Evolutionary conservation across 2,329 filamentous ascomycete species (phyloP), one percentile per base, ranked within the genome.

Genomic region (Clarireedia monteithiana): DNA sequence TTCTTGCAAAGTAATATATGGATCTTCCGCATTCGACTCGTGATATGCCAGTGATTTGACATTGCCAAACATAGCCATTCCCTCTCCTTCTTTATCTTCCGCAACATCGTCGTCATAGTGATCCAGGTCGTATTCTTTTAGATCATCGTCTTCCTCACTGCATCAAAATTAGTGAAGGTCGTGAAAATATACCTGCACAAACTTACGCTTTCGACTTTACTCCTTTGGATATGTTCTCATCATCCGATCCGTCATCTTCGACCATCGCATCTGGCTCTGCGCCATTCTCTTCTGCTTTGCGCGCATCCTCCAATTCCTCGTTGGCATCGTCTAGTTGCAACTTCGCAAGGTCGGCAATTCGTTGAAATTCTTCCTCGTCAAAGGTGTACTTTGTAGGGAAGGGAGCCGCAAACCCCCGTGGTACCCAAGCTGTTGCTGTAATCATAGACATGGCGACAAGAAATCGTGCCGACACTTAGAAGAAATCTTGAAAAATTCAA

Each of bases 41-140:
- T 99, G 91, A 74, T 96, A 99, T 14, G 91, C 88, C 26, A 99
- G 78, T 30, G 89, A 91, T 72, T 94, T 95, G 69, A 95, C 83
- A 69, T 96, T 96, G 68, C 91, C 91, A 69, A 99, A 97, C 82
- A 96, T 96, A 66, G 85, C 86, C 79, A 94, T 86, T 53, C 85
- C 81, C 67, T 89, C 85, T 50, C 73, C 73, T 23, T 76, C 77
- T 58, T 89, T 82, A 30, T 84, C 84, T 1, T 81, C 79, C 14
- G 81, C 79, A 6, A 84, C 82, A 48, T 94, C 88, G 63, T 94
- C 88, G 66, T 99, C 94, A 71, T 99, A 99, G 72, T 96, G 85
- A 62, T 97, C 92, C 54, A 99, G 80, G 69, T 99, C 86, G 73
- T 96, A 99, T 73, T 99, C 91, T 73, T 92, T 94, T 50, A 99